A percentile compares a stretch with the other conserved stretches of the same genome.
These are phyloP conservation scores for Backusella luteola DNA, from an alignment of 192 early-diverging fungal genomes.

Conservation along the genomic window DNA sequence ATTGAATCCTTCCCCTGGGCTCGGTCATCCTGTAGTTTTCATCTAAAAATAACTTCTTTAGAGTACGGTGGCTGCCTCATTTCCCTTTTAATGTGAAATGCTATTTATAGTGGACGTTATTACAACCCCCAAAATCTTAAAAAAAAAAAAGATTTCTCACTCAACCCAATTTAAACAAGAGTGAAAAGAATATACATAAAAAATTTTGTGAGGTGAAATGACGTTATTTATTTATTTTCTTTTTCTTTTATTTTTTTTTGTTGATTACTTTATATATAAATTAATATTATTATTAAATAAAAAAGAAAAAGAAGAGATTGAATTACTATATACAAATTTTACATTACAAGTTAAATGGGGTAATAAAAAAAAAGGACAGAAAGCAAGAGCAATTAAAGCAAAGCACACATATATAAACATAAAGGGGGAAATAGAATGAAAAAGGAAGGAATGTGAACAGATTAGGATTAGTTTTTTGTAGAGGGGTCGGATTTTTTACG, in stretches of 20 bases:
- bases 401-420: neutral
- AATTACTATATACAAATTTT: conserved; percentile 7
- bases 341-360: neutral
- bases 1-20: neutral
- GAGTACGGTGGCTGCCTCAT: neutral
- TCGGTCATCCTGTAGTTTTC: neutral
- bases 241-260: neutral
- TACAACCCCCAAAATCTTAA: neutral
- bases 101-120: neutral
- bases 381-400: conserved; percentile 12
- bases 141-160: neutral
- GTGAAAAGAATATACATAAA: neutral
- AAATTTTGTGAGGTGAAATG: neutral
- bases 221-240: conserved; percentile 5
- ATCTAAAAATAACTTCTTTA: neutral
- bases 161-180: neutral
- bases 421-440: neutral
- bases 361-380: neutral
- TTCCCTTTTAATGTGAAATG: neutral
- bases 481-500: conserved; percentile 19
- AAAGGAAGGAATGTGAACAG: conserved; percentile 5
- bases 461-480: neutral
- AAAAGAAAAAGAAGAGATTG: neutral
- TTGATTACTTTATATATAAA: neutral
- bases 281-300: neutral